Base-by-base conservation (phyloP, 345 rosid genomes). In the Syzygium grande region DNA sequence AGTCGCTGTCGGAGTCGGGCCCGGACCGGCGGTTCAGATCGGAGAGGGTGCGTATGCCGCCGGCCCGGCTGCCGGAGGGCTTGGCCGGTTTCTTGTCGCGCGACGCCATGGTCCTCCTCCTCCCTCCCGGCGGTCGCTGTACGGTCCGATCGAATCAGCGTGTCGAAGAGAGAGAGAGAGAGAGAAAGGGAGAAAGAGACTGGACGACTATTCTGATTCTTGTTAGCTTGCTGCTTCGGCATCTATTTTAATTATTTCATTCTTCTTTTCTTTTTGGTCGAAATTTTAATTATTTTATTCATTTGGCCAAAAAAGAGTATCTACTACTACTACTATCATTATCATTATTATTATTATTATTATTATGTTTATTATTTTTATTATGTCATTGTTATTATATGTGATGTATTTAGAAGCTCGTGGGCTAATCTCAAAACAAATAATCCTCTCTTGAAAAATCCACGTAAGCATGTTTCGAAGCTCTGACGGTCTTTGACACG, bases 1-100 rank as follows among this genome's bases (percentile, higher is more conserved):
- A 93, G 87, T 97, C 99, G 89, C 95, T 91, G 89, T 95, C 98
- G 85, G 99, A 95, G 89, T 96, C 99, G 11, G 95, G 93, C 0
- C 91, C 96, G 59, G 98, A 91, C 5, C 89, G 93, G 5, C 97
- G 90, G 91, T 96, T 97, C 56, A 97, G 95, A 94, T 97, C 99
- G 83, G 98, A 93, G 41, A 96, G 97, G 22, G 99, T 96, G 46
- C 94, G 97, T 87, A 97, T 92, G 53, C 97, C 95, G 29, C 95
- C 94, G 53, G 94, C 27, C 11, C 98, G 94, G 88, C 95, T 90
- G 88, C 92, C 73, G 4, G 95, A 93, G 8, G 97, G 87, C 92
- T 95, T 96, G 84, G 95, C 94, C 30, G 95, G 93, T 89, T 95
- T 95, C 93, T 94, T 94, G 94, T 96, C 98, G 54, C 92, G 92